phyloP scores from a whole-genome alignment of 208 protist genomes.

The Acanthamoeba triangularis region DNA sequence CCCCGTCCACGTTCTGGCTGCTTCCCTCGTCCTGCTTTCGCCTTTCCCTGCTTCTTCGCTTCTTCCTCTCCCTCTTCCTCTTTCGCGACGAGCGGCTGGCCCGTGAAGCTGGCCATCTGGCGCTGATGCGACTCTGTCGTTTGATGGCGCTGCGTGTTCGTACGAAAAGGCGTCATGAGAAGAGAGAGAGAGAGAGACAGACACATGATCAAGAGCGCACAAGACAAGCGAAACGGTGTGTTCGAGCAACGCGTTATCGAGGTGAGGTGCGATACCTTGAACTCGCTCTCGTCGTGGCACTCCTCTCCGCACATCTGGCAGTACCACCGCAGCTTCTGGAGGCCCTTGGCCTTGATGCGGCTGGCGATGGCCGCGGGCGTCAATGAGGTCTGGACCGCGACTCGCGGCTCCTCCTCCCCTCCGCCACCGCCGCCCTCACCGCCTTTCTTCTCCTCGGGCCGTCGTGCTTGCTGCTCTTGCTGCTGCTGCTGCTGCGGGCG shows the following conservation, averaged over 20 bases:
- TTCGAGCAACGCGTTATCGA: too few relatives aligned
- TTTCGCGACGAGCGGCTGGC: background rate
- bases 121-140: conserved; percentile 92
- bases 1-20: background rate
- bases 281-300: conserved; percentile 92
- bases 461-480: background rate
- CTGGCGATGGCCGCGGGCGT: conserved; percentile 93
- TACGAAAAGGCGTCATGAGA: too few relatives aligned
- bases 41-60: background rate
- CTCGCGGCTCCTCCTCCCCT: too few relatives aligned
- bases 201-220: too few relatives aligned
- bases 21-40: background rate
- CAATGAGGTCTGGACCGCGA: conserved; percentile 4
- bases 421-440: too few relatives aligned
- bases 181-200: too few relatives aligned
- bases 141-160: conserved; percentile 91
- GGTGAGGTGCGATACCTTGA: too few relatives aligned
- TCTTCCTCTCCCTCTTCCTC: background rate
- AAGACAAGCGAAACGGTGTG: too few relatives aligned
- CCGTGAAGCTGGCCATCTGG: conserved; percentile 93
- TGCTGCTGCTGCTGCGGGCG: background rate
- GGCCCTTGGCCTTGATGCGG: conserved; percentile 94
- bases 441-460: conserved; percentile 5
- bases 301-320: conserved; percentile 96
- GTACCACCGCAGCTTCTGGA: conserved; percentile 95